These are phyloP conservation scores for Pseudopyricularia cyperi DNA, from an alignment of 2,329 filamentous ascomycete genomes.

Conservation along the genomic window DNA sequence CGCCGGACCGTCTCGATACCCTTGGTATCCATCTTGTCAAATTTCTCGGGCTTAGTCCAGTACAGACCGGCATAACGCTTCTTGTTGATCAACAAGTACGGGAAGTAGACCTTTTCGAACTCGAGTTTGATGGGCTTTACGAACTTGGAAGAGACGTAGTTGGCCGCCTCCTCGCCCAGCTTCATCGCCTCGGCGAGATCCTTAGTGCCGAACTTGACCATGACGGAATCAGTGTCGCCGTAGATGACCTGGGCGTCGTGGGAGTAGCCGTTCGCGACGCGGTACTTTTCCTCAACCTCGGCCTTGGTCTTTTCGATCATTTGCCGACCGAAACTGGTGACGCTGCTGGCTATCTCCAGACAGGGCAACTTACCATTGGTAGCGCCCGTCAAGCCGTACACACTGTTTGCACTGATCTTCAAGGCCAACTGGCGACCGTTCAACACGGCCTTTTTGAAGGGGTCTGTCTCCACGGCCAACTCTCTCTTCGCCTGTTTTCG, in stretches of 20 bases:
- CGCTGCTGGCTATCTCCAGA: conserved; percentile 88
- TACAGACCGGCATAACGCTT: conserved; percentile 97
- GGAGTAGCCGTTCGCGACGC: conserved; percentile 83
- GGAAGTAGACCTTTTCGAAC: conserved; percentile 98
- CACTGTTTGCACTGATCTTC: conserved; percentile 95
- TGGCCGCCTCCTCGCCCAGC: conserved; percentile 82
- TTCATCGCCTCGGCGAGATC: conserved; percentile 86
- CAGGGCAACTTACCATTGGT: conserved; percentile 94
- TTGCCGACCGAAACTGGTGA: conserved; percentile 89
- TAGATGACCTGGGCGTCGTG: conserved; percentile 97
- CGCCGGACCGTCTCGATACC: conserved; percentile 96
- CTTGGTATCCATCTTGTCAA: conserved; percentile 99
- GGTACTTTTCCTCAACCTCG: conserved; percentile 87
- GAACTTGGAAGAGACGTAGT: conserved; percentile 83
- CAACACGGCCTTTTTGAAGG: conserved; percentile 94
- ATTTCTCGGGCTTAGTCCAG: conserved; percentile 90
- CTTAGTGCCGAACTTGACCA: conserved; percentile 94
- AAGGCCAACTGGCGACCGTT: conserved; percentile 94
- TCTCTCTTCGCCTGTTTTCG: conserved; percentile 93
- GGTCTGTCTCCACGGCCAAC: conserved; percentile 75
- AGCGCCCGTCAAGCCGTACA: conserved; percentile 93
- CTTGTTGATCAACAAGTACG: conserved; percentile 98
- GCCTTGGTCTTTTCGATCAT: conserved; percentile 98
- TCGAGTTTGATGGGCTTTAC: conserved; percentile 96
- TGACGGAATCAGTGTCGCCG: conserved; percentile 97